Base-by-base conservation (phyloP, 2,329 filamentous ascomycete species). In the Graphiopsis chlorocephala region DNA sequence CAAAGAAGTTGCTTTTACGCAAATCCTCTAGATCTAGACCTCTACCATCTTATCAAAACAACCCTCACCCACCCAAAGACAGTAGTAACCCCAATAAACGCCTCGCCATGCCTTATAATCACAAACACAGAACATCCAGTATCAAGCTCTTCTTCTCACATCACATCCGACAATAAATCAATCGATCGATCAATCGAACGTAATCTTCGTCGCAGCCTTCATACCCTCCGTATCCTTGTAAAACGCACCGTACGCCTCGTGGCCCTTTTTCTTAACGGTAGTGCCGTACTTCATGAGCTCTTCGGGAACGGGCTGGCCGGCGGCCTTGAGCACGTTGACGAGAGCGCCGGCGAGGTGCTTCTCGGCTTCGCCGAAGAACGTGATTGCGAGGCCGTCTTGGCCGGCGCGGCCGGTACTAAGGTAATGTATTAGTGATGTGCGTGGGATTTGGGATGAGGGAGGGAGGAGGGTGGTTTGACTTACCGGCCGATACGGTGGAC, bases 181-280 rank as follows among this genome's bases (percentile, higher is more conserved):
- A 5, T 10, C 26, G 6, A 26, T 42, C n/a, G n/a, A n/a, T 7
- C 67, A 76, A 66, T 96, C 92, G 81, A 97, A 97, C 55, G 88
- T 93, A 76, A 97, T 96, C 84, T 97, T 97, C 64, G 90, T 95
- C 29, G 91, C 89, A 78, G 91, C 89, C 80, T 94, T 90, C 76
- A 86, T 91, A 77, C 89, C 89, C 72, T 92, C 90, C 10, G 91
- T 88, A 72, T 97, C 92, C 80, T 95, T 97, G 84, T 91, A 97
- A 77, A 98, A 98, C 33, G 93, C 92, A 64, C 95, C 95, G 75
- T 98, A 99, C 56, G 91, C 90, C 74, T 93, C 91, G 80, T 99
- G 95, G 57, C 88, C 86, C 92, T 98, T 98, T 87, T 96, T 97
- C 87, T 98, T 99, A 61, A 99, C 95, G 0, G 94, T 98, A 25